Evolutionary conservation across 2,329 filamentous ascomycete species (phyloP), one percentile per base, ranked within the genome.

Genomic region (Rachicladosporium sp.): DNA sequence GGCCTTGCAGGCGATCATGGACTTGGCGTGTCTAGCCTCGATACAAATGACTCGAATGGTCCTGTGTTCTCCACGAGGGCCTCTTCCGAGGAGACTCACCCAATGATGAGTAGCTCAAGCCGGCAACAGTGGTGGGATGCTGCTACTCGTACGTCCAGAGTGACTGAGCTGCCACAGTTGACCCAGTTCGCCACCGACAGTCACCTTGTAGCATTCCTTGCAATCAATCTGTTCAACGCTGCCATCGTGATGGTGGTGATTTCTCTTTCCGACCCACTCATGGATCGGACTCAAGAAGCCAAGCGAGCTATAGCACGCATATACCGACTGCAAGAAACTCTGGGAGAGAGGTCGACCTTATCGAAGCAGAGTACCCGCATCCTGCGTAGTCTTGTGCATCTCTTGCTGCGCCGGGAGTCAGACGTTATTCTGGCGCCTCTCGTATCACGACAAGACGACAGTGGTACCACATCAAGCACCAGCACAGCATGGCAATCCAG

Each of bases 161-260:
- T 66, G 2, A 62, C 59, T 2, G 43, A 56, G 33, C 42, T 56
- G 29, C 50, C 55, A 9, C 47, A 52, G 21, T 56, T 67, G 4
- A 54, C 57, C 11, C 56, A 60, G 31, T 47, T 61, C 5, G 63
- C 64, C 4, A 61, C 55, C 0, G 59, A 64, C 10, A 66, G 58
- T n/a, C 64, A 68, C 43, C 51, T 65, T 4, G 61, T 64, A 4
- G 59, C 63, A 4, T 67, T 67, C 40, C 48, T 67, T 11, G 65
- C 61, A 2, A 65, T 67, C 44, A 67, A 67, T 39, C 43, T 67
- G 8, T 67, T 67, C 52, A 65, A 65, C 35, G 61, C 64, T 1
- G 60, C 63, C 5, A 60, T 67, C 19, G 64, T 67, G 9, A 52
- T 68, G 37, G 58, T 62, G 15, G 56, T 67, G 1, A 53, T 62